phyloP scores from a whole-genome alignment of 2,329 filamentous ascomycete species.

The Ceratocystis huliohia region DNA sequence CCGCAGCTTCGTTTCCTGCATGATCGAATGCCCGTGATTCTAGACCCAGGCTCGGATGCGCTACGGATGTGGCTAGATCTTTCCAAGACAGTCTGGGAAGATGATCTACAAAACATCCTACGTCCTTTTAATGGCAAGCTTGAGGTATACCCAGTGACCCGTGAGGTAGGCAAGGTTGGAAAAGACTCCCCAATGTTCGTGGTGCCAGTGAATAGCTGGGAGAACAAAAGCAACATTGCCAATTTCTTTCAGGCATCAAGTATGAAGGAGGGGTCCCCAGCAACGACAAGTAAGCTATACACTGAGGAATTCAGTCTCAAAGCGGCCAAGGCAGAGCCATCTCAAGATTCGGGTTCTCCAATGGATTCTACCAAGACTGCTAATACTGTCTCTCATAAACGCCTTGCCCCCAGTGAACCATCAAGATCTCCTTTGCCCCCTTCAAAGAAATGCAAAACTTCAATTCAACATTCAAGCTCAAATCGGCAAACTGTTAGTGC shows the following conservation, averaged over 20 bases:
- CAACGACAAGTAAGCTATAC: neutral
- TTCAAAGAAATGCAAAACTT: neutral
- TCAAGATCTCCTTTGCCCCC: neutral
- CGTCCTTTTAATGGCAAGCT: slow-evolving; percentile 67
- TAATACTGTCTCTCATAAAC: neutral
- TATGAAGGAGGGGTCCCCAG: slow-evolving; percentile 23
- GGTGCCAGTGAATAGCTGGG: slow-evolving; percentile 66
- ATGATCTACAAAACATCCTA: slow-evolving; percentile 65
- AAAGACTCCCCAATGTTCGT: slow-evolving; percentile 79
- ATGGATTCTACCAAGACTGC: neutral
- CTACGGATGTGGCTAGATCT: slow-evolving; percentile 73
- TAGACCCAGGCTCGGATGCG: slow-evolving; percentile 60
- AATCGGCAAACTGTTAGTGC: neutral
- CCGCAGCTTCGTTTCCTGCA: slow-evolving; percentile 75
- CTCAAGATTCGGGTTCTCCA: neutral
- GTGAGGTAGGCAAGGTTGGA: slow-evolving; percentile 87
- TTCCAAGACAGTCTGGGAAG: slow-evolving; percentile 55
- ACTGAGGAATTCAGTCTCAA: slow-evolving; percentile 20
- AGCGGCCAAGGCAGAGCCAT: slow-evolving; percentile 18
- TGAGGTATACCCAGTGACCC: slow-evolving; percentile 72
- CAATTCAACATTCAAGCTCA: neutral
- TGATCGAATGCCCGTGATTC: slow-evolving; percentile 87
- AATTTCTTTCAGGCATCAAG: slow-evolving; percentile 72
- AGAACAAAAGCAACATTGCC: slow-evolving; percentile 86
- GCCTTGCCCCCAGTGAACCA: neutral